These are phyloP conservation scores for Fusarium sp. DNA, from an alignment of 2,329 filamentous ascomycete genomes.

Conservation along the genomic window DNA sequence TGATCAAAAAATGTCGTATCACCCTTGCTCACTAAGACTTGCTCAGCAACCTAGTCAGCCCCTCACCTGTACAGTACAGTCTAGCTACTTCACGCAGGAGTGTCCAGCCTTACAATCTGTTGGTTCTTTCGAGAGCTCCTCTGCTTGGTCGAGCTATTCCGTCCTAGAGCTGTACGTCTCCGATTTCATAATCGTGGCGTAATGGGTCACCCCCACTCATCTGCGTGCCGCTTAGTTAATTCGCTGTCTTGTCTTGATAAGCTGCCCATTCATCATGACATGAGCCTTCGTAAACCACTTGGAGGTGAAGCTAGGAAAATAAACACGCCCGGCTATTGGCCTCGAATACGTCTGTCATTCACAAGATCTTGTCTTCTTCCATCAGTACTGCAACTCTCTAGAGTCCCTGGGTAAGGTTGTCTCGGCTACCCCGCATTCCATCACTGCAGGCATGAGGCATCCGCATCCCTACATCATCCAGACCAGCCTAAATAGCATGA, in stretches of 20 bases:
- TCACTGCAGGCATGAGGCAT: neutral
- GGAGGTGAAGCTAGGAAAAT: neutral
- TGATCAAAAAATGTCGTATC: conserved; percentile 21
- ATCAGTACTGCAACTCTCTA: neutral
- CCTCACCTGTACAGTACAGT: conserved; percentile 14
- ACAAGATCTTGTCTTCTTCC: neutral
- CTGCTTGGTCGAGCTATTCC: conserved; percentile 13
- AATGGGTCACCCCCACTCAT: conserved; percentile 39
- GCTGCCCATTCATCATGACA: conserved; percentile 27
- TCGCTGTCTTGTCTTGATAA: conserved; percentile 30
- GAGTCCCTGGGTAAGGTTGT: neutral
- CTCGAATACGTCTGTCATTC: neutral
- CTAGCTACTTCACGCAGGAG: conserved; percentile 1
- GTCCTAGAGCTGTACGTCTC: conserved; percentile 3
- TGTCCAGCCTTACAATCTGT: neutral
- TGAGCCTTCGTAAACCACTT: conserved; percentile 19
- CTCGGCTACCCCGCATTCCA: neutral
- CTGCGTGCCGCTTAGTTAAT: conserved; percentile 34
- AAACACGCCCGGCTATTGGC: neutral
- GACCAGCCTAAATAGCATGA: neutral
- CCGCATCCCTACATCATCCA: neutral
- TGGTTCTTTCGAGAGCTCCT: conserved; percentile 13
- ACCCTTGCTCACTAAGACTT: conserved; percentile 37
- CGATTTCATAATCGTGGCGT: conserved; percentile 42
- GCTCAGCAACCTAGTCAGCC: conserved; percentile 36